phyloP scores from a whole-genome alignment of 176 grass and related monocot species.

The Oryza australiensis region DNA sequence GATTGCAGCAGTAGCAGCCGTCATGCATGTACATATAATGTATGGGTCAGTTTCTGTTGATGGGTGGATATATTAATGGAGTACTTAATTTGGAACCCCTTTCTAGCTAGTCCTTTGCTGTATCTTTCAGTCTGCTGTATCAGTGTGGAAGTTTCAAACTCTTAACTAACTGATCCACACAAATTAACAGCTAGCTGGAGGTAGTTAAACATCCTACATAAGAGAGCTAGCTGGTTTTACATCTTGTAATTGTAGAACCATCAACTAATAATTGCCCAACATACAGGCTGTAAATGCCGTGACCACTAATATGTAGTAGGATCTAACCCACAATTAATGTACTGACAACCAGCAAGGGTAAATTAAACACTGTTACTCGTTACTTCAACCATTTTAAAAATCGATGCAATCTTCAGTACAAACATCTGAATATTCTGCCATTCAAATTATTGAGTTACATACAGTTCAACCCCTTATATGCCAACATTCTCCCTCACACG shows the following conservation, averaged over 20 bases:
- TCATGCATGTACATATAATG: conserved; percentile 30
- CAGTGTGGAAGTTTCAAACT: background rate
- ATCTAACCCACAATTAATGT: background rate
- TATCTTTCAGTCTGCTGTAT: background rate
- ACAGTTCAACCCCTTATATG: no score
- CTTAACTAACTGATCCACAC: background rate
- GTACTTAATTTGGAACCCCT: background rate
- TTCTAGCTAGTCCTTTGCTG: background rate
- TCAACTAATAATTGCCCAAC: background rate
- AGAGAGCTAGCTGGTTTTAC: background rate
- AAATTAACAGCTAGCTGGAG: no score
- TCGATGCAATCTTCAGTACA: no score
- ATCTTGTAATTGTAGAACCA: background rate
- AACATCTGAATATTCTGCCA: no score
- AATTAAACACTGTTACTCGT: background rate
- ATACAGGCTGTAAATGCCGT: background rate
- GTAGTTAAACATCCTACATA: no score
- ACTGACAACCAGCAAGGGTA: background rate
- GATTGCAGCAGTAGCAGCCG: background rate
- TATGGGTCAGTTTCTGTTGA: conserved; percentile 15
- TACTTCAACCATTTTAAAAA: no score
- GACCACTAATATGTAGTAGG: background rate
- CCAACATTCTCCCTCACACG: no score
- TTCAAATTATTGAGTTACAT: no score
- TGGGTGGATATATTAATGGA: background rate